Evolutionary conservation across 148 eudicot species (phyloP).

Genomic region (Silene conica): DNA sequence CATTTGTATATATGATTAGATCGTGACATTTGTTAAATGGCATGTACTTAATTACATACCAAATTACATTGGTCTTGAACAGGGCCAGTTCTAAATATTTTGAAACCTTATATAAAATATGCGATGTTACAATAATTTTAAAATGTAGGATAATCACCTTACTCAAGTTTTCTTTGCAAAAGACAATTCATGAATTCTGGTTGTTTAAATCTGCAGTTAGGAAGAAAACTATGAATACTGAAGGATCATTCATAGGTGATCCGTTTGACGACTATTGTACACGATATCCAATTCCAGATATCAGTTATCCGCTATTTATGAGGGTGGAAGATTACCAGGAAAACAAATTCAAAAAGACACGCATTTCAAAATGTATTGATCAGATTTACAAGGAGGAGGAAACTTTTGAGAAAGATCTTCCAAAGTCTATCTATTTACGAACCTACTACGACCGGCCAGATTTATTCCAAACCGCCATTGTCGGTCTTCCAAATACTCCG

Average conservation of each 20-base stretch:
- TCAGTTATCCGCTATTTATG: not conserved
- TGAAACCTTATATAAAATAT: too few relatives aligned
- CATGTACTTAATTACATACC: too few relatives aligned
- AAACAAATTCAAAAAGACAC: not conserved
- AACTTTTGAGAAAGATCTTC: not conserved
- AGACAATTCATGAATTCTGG: too few relatives aligned
- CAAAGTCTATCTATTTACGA: constrained; percentile 11
- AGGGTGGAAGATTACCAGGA: not conserved
- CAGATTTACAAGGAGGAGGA: not conserved
- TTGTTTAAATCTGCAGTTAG: not conserved
- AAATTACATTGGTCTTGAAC: too few relatives aligned
- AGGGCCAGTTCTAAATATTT: too few relatives aligned
- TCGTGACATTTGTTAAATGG: too few relatives aligned
- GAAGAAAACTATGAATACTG: not conserved
- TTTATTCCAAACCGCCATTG: constrained; percentile 4
- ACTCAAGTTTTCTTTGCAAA: too few relatives aligned
- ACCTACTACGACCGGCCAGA: constrained; percentile 2
- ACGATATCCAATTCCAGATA: not conserved
- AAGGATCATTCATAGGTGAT: not conserved
- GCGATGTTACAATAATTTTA: too few relatives aligned
- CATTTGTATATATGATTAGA: too few relatives aligned
- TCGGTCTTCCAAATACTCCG: constrained; percentile 6
- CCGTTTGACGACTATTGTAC: not conserved
- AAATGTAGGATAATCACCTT: too few relatives aligned
- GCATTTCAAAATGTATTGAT: not conserved